Evolutionary conservation across 2,329 filamentous ascomycete genomes (phyloP).

Genomic region (Leptoxyphium fumago): DNA sequence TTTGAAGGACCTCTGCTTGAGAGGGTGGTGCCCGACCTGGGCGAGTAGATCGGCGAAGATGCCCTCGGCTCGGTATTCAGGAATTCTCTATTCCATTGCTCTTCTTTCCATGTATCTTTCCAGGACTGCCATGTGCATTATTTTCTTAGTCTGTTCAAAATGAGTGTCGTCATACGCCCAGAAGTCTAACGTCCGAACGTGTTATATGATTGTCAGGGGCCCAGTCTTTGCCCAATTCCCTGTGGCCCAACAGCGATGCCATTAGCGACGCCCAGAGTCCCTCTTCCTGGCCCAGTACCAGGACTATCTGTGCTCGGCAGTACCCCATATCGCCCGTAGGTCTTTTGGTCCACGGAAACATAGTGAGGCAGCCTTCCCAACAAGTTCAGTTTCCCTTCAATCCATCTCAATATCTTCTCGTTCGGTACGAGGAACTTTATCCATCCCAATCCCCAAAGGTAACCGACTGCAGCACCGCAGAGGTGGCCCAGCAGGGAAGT

Average conservation of each 20-base stretch:
- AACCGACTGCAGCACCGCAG: constrained; percentile 70
- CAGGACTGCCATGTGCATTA: too few species aligned
- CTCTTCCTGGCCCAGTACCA: constrained; percentile 12
- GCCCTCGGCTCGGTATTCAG: too few species aligned
- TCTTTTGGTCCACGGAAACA: constrained; percentile 90
- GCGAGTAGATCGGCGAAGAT: constrained; percentile 8
- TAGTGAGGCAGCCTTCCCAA: constrained; percentile 77
- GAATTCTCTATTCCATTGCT: too few species aligned
- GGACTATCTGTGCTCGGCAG: constrained; percentile 39
- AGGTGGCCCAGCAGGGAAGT: constrained; percentile 79
- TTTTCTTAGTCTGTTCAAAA: too few species aligned
- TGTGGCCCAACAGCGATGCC: constrained; percentile 43
- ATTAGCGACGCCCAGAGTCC: constrained; percentile 16
- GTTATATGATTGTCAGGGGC: constrained; percentile 36
- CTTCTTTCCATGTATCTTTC: too few species aligned
- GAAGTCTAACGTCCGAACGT: too few species aligned
- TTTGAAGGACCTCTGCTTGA: constrained; percentile 32
- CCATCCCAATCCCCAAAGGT: constrained; percentile 76
- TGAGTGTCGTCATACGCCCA: too few species aligned
- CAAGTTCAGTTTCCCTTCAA: constrained; percentile 78
- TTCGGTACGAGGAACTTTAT: constrained; percentile 81
- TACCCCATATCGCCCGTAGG: constrained; percentile 81
- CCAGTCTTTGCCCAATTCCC: constrained; percentile 51
- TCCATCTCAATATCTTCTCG: constrained; percentile 73
- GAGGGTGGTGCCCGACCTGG: constrained; percentile 24